Percentiles rank a stretch among this genome's conserved stretches.
Conservation (phyloP, 1,284 basidiomycete species). For the Cystobasidiaceae sp. region DNA sequence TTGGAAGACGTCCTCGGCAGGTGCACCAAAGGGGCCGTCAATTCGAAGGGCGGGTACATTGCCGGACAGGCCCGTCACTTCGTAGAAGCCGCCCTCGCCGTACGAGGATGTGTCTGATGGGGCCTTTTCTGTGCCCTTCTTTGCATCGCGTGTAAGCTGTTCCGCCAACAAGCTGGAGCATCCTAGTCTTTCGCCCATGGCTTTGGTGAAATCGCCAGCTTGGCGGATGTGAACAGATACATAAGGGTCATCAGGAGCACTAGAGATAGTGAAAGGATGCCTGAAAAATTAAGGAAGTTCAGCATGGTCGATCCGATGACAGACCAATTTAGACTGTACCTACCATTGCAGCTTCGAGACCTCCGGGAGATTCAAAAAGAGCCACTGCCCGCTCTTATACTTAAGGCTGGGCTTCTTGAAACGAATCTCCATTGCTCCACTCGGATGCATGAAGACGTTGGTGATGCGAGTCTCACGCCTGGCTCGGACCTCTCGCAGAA, state of each 20-base stretch:
- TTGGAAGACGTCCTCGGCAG: conserved; percentile 81
- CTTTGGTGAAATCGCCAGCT: conserved; percentile 76
- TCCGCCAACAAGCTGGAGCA: conserved; percentile 68
- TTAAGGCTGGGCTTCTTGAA: conserved; percentile 82
- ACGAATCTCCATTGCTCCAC: conserved; percentile 79
- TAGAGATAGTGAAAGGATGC: conserved; percentile 79
- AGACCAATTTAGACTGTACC: neutral
- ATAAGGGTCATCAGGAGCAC: conserved; percentile 83
- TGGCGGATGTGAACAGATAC: conserved; percentile 83
- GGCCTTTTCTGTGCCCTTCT: conserved; percentile 58
- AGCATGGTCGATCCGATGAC: neutral
- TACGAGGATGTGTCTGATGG: conserved; percentile 46
- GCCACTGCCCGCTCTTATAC: conserved; percentile 83
- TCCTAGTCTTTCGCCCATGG: conserved; percentile 72
- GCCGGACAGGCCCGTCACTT: conserved; percentile 54
- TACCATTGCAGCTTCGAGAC: conserved; percentile 81
- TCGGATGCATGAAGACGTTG: conserved; percentile 53
- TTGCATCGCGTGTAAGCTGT: conserved; percentile 64
- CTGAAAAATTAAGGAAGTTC: conserved; percentile 48
- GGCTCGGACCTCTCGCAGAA: conserved; percentile 66
- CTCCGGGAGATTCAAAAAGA: conserved; percentile 79
- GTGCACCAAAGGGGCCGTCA: conserved; percentile 63
- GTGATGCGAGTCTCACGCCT: conserved; percentile 63
- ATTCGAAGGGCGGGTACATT: conserved; percentile 67
- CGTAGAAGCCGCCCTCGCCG: conserved; percentile 64